A percentile compares a stretch with the other conserved stretches of the same genome.
Conservation (phyloP, 805 yeast species). For the Candida golubevii region DNA sequence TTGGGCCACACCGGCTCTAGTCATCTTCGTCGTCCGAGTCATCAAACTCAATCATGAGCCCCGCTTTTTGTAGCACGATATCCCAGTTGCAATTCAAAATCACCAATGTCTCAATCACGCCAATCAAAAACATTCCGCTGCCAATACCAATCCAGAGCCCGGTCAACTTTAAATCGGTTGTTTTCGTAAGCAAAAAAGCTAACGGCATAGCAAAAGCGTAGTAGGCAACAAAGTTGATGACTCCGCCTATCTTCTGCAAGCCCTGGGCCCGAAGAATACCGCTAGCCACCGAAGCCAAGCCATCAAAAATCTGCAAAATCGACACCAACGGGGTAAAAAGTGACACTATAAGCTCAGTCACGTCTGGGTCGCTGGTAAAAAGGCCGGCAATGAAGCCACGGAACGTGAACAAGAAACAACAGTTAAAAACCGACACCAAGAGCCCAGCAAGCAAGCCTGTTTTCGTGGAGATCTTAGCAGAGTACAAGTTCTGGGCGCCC, state of each 20-base stretch:
- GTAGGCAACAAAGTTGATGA: slow-evolving; percentile 64
- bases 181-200: slow-evolving; percentile 51
- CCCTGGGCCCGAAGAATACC: slow-evolving; percentile 78
- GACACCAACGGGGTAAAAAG: slow-evolving; percentile 61
- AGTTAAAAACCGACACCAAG: slow-evolving; percentile 33
- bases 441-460: slow-evolving; percentile 31
- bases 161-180: slow-evolving; percentile 41
- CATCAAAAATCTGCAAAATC: slow-evolving; percentile 63
- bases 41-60: slow-evolving; percentile 17
- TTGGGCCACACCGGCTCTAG: neutral
- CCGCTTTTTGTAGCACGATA: slow-evolving; percentile 34
- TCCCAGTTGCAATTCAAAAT: slow-evolving; percentile 54
- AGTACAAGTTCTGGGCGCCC: slow-evolving; percentile 38
- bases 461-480: slow-evolving; percentile 34
- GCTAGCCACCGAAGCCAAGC: slow-evolving; percentile 64
- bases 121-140: slow-evolving; percentile 55
- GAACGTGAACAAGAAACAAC: slow-evolving; percentile 42
- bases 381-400: slow-evolving; percentile 48
- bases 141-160: slow-evolving; percentile 80
- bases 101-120: slow-evolving; percentile 42
- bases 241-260: slow-evolving; percentile 67
- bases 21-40: slow-evolving; percentile 12
- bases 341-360: slow-evolving; percentile 45
- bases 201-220: slow-evolving; percentile 68
- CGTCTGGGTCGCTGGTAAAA: slow-evolving; percentile 61